These are phyloP conservation scores for Carallia brachiata DNA, from an alignment of 345 rosid species.

Conservation along the genomic window DNA sequence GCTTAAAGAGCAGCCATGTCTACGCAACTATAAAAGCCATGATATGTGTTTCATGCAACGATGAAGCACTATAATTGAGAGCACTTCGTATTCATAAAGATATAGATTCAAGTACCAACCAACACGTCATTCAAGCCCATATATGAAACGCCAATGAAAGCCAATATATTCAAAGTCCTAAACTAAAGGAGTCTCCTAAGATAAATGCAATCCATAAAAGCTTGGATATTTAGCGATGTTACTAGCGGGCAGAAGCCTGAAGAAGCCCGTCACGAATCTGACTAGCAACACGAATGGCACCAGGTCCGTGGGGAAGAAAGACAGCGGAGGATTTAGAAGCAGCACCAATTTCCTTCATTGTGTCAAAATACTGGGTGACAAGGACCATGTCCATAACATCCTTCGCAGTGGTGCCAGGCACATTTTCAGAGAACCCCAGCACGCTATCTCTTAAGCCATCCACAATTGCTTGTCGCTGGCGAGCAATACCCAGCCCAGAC, in stretches of 20 bases:
- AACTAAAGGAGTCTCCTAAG: neutral
- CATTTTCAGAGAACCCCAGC: conserved; percentile 14
- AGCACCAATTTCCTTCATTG: conserved; percentile 14
- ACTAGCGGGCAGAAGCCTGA: conserved; percentile 11
- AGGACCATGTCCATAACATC: conserved; percentile 17
- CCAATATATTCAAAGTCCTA: neutral
- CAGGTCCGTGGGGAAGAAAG: conserved; percentile 18
- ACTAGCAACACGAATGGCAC: conserved; percentile 10
- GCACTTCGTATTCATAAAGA: too few species aligned
- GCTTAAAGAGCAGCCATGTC: too few species aligned
- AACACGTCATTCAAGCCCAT: neutral
- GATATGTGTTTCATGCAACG: too few species aligned
- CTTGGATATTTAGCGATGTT: conserved; percentile 5
- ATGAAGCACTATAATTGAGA: too few species aligned
- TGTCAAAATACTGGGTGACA: conserved; percentile 11
- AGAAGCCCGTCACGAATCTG: conserved; percentile 16
- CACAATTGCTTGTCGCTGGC: conserved; percentile 17
- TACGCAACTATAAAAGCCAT: too few species aligned
- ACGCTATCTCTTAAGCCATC: conserved; percentile 14
- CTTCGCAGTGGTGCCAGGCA: conserved; percentile 10
- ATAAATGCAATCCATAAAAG: neutral
- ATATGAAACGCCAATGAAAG: neutral
- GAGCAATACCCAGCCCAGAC: conserved; percentile 11
- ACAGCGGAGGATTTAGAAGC: conserved; percentile 5
- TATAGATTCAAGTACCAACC: too few species aligned